Evolutionary conservation across 1,284 basidiomycete genomes (phyloP).

Genomic region (Taiwanofungus camphoratus): DNA sequence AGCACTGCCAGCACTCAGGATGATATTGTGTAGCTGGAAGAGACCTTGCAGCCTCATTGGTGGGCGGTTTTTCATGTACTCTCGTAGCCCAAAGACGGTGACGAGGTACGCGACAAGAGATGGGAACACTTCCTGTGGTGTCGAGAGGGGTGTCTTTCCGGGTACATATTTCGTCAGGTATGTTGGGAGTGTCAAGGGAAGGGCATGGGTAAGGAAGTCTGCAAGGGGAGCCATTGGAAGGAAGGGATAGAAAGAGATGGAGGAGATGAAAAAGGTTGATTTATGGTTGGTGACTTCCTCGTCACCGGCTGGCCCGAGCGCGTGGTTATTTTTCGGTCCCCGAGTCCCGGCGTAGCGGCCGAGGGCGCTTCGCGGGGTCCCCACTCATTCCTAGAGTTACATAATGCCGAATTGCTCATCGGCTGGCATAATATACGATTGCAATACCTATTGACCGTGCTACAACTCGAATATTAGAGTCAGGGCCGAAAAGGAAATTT

Average conservation of each 20-base stretch:
- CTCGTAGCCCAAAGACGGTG: slow-evolving; percentile 83
- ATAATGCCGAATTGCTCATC: too few species aligned
- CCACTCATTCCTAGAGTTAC: not conserved
- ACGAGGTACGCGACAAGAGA: slow-evolving; percentile 80
- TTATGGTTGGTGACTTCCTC: slow-evolving; percentile 1
- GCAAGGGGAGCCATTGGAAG: slow-evolving; percentile 61
- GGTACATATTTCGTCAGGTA: slow-evolving; percentile 65
- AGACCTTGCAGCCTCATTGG: slow-evolving; percentile 78
- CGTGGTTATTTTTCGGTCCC: slow-evolving; percentile 10
- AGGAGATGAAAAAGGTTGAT: slow-evolving; percentile 7
- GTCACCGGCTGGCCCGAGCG: slow-evolving; percentile 8
- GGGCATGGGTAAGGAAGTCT: slow-evolving; percentile 54
- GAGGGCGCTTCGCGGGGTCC: not conserved
- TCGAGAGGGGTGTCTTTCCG: slow-evolving; percentile 78
- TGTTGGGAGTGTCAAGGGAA: slow-evolving; percentile 50
- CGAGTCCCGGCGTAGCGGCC: slow-evolving; percentile 3
- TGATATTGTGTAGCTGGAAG: slow-evolving; percentile 91
- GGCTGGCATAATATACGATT: not conserved
- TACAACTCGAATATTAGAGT: too few species aligned
- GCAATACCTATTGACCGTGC: too few species aligned
- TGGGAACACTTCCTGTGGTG: slow-evolving; percentile 63
- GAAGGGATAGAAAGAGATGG: slow-evolving; percentile 17
- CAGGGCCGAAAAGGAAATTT: too few species aligned
- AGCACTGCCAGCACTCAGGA: slow-evolving; percentile 79
- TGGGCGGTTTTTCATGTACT: slow-evolving; percentile 76